Conservation (phyloP, 805 yeast species). For the Teunomyces panamensis region DNA sequence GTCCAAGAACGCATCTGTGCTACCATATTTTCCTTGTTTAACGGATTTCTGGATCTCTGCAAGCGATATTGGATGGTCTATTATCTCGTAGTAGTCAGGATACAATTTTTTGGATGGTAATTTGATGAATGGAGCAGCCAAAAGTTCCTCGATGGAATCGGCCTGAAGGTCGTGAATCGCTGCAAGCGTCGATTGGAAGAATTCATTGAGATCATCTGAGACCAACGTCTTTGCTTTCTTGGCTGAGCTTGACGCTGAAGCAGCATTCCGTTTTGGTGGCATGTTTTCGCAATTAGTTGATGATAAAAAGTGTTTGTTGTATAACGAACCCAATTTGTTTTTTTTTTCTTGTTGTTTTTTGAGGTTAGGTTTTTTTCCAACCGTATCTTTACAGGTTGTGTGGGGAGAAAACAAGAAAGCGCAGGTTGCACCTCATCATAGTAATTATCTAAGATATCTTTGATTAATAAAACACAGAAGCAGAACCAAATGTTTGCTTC, state of each 20-base stretch:
- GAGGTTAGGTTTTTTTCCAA: not conserved
- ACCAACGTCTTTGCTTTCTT: slow-evolving; percentile 4
- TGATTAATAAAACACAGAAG: not conserved
- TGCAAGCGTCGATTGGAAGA: slow-evolving; percentile 30
- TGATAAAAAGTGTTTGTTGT: not conserved
- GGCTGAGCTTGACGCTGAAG: not conserved
- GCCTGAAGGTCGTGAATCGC: slow-evolving; percentile 30
- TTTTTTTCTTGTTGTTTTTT: not conserved
- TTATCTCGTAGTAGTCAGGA: slow-evolving; percentile 39
- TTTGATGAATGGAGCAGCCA: slow-evolving; percentile 30
- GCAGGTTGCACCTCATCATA: not conserved
- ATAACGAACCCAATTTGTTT: not conserved
- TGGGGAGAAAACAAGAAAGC: too few relatives aligned
- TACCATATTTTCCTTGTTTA: slow-evolving; percentile 40
- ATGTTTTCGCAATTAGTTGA: not conserved
- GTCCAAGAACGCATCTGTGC: slow-evolving; percentile 37
- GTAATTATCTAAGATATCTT: too few relatives aligned
- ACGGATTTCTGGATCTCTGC: slow-evolving; percentile 33
- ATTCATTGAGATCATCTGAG: slow-evolving; percentile 23
- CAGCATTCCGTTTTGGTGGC: not conserved
- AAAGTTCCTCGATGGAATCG: slow-evolving; percentile 22
- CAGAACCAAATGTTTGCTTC: slow-evolving; percentile 3
- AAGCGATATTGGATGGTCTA: slow-evolving; percentile 32
- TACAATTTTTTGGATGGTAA: slow-evolving; percentile 35
- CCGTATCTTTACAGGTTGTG: not conserved